Evolutionary conservation across 2,329 filamentous ascomycete species (phyloP), one percentile per base, ranked within the genome.

Genomic region (Hypoxylon sp.): DNA sequence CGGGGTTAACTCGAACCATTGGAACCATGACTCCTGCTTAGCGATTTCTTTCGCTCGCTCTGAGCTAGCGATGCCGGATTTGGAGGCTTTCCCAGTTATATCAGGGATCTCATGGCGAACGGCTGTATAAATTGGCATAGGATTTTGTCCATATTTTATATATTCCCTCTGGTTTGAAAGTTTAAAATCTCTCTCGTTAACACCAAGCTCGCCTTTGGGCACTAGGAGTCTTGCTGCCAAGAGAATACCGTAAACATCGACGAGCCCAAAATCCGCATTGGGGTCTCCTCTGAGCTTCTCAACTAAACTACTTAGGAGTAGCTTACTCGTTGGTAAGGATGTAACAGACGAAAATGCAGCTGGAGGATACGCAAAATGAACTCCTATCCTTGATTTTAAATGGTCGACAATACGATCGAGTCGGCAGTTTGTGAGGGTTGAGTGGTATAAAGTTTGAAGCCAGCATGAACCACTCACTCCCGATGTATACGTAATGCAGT

Each of bases 401-500:
- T 99, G 96, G 8, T 94, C 88, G 42, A 98, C 87, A 19, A 97
- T 85, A 39, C 85, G 87, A 21, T 86, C 83, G 72, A 97, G 88
- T 68, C 88, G 89, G 60, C 90, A 88, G 15, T 86, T 84, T 0
- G 91, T 87, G 62, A 98, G 86, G 0, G 93, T 93, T 0, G 93
- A 95, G 76, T 96, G 90, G 77, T 93, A 97, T 3, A 99, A 85
- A 0, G 92, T 86, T 78, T 98, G 95, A 5, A 98, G 85, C 96
- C 96, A 99, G 79, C 96, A 98, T 70, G 93, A 97, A 0, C 96
- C 96, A 77, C 94, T 98, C 53, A 99, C 96, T 0, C 96, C 96
- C 4, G 95, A 93, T 0, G 94, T 97, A 76, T 99, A 99, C 1
- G 94, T 98, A 10, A 93, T 87, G 77, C 96, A 98, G 80, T 98